Conservation (phyloP, 495 filamentous ascomycete genomes). For the Aspergillus ellipticus region DNA sequence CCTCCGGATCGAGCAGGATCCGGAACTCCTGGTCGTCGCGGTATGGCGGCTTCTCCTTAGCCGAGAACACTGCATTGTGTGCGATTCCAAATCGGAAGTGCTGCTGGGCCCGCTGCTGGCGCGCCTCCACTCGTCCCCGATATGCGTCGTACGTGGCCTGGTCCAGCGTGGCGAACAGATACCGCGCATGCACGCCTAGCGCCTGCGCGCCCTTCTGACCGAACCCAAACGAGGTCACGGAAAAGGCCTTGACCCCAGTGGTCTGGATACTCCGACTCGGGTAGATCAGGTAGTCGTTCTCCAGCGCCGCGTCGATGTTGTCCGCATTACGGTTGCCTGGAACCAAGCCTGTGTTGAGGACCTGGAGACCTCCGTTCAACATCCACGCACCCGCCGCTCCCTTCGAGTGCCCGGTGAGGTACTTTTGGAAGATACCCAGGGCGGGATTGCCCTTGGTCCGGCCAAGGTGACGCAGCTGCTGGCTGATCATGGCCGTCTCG, state of each 20-base stretch:
- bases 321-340: constrained; percentile 96
- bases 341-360: constrained; percentile 87
- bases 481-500: constrained; percentile 91
- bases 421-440: constrained; percentile 97
- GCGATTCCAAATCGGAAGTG: background rate
- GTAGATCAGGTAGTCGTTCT: constrained; percentile 95
- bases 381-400: constrained; percentile 98
- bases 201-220: constrained; percentile 96
- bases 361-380: constrained; percentile 94
- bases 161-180: constrained; percentile 81
- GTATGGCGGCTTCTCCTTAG: background rate
- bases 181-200: constrained; percentile 90
- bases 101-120: constrained; percentile 40
- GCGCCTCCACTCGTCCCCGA: constrained; percentile 55
- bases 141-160: constrained; percentile 27
- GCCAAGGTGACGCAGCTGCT: constrained; percentile 89
- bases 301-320: constrained; percentile 87
- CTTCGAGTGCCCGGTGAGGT: constrained; percentile 95
- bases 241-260: constrained; percentile 76
- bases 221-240: constrained; percentile 97
- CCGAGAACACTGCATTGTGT: background rate
- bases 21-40: background rate
- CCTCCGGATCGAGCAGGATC: background rate
- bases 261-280: constrained; percentile 90
- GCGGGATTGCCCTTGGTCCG: constrained; percentile 91